Evolutionary conservation across 139 green algal species (phyloP), one percentile per base, ranked within the genome.

Genomic region (Coelastrella sp.): DNA sequence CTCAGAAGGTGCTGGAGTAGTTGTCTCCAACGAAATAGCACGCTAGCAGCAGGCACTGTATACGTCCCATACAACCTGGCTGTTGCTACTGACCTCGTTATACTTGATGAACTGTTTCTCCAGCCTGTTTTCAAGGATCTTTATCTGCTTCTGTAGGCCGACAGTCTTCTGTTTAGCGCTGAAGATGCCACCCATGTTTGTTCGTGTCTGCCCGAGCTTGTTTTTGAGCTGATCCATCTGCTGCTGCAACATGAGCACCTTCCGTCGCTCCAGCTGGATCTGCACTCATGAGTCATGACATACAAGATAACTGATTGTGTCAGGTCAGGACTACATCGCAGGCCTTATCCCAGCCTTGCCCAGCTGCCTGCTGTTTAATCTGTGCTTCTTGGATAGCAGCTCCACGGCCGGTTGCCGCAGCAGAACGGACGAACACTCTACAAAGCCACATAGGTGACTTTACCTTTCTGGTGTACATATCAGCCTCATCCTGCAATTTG

Each of bases 51-150:
- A 47, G 32, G 32, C 32, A 47, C 32, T 47, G 32, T 47, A 47
- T 47, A 47, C 32, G 32, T 47, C 32, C 32, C 32, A 47, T 47
- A 47, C 0, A 47, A 47, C 0, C 32, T 47, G 32, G 32, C 32
- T 47, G 32, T 47, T 47, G 10, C 8, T 13, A 10, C 76, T 5
- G 20, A 91, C 87, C 87, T 93, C 73, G 83, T 97, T 98, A 93
- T 95, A 96, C 73, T 96, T 96, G 82, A 96, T 87, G 90, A 94
- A 95, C 56, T 94, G 93, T 90, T 97, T 94, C 80, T 98, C 95
- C 75, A 98, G 89, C 22, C 95, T 73, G 88, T 98, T 97, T 92
- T 98, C 96, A 73, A 98, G 93, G 19, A 97, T 89, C 32, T 93
- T 93, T 76, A 98, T 94, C 89, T 97, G 92, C 92, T 95, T 95